A percentile compares a stretch with the other conserved stretches of the same genome.
Conservation (phyloP, 768 basidiomycete genomes). For the Leucosporidium scottii region DNA sequence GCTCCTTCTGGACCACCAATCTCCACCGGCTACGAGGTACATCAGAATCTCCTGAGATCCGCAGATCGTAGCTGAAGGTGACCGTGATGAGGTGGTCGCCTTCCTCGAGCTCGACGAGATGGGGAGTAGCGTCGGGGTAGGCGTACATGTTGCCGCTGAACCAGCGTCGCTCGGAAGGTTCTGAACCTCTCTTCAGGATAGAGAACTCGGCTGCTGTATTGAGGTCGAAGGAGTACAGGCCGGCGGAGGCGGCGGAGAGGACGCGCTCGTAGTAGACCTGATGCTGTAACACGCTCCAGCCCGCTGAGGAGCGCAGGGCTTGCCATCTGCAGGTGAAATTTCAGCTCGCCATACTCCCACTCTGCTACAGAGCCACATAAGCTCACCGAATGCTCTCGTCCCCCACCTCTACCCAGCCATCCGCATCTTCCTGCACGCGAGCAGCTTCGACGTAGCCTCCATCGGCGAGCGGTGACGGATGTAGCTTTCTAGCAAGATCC, state of each 20-base stretch:
- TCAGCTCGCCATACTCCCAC: neutral
- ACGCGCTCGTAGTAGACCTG: neutral
- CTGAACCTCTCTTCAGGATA: neutral
- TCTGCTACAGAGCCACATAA: neutral
- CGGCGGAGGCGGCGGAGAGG: neutral
- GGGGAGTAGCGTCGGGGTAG: neutral
- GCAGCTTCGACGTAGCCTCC: neutral
- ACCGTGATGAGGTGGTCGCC: neutral
- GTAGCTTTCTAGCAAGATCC: neutral
- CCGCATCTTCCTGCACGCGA: neutral
- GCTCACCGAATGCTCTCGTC: neutral
- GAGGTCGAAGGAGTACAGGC: neutral
- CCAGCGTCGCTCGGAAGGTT: neutral
- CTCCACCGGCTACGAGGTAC: neutral
- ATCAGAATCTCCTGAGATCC: neutral
- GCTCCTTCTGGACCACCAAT: neutral
- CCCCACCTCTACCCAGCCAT: neutral
- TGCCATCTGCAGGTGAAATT: neutral
- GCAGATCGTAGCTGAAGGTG: neutral
- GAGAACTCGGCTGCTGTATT: neutral
- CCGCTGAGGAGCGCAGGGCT: neutral
- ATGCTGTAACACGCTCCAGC: neutral
- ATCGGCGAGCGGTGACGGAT: neutral
- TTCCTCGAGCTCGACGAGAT: neutral
- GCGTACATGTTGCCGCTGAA: constrained; percentile 6